A percentile compares a stretch with the other conserved stretches of the same genome.
Conservation (phyloP, 495 filamentous ascomycete genomes). For the Hypoxylon fuscum region DNA sequence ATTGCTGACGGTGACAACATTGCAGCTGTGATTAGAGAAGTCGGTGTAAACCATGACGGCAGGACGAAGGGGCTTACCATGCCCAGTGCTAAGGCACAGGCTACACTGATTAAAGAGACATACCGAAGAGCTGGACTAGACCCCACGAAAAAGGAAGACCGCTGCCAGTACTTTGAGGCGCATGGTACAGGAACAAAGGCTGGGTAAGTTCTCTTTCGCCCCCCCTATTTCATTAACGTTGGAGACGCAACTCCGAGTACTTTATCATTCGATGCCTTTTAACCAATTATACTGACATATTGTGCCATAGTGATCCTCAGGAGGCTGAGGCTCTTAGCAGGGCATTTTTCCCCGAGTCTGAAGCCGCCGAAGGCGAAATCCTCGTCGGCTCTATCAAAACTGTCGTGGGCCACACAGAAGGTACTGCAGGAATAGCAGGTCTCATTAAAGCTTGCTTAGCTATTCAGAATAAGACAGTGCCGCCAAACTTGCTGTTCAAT, state of each 20-base stretch:
- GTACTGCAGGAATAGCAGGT: conserved; percentile 56
- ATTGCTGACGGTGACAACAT: conserved; percentile 54
- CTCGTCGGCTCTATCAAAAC: conserved; percentile 63
- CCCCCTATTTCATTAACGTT: too few species aligned
- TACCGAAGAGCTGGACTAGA: conserved; percentile 59
- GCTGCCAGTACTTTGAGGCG: conserved; percentile 57
- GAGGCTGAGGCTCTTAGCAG: conserved; percentile 56
- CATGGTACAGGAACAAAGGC: conserved; percentile 63
- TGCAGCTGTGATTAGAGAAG: conserved; percentile 59
- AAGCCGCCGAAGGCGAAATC: conserved; percentile 18
- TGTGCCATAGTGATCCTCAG: conserved; percentile 60
- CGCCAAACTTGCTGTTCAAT: conserved; percentile 53
- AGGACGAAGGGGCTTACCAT: conserved; percentile 54
- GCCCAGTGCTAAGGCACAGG: conserved; percentile 62
- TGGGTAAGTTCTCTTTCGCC: not conserved
- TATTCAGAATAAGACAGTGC: conserved; percentile 55
- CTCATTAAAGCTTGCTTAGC: conserved; percentile 57
- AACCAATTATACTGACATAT: conserved; percentile 41
- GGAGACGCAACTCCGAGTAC: not conserved
- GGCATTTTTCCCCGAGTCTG: conserved; percentile 36
- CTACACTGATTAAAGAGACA: conserved; percentile 54
- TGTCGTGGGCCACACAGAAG: conserved; percentile 63
- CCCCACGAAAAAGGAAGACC: conserved; percentile 46
- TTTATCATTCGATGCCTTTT: not conserved
- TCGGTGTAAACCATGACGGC: conserved; percentile 58